These are phyloP conservation scores for Nitzschia sp. DNA, from an alignment of 108 stramenopile species.

Conservation along the genomic window DNA sequence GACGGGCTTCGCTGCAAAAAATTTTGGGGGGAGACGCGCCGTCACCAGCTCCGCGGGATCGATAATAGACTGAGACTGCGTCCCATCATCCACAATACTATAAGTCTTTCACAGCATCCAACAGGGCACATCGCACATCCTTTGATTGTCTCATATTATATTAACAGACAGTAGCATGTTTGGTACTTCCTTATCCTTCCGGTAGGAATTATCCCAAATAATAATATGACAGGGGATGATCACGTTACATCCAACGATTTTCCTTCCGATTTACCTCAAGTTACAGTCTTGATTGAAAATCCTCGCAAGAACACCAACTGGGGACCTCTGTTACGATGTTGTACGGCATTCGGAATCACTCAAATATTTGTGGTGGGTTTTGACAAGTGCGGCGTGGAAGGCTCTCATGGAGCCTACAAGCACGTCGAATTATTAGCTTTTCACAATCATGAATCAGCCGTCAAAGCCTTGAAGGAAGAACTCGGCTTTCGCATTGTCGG, in stretches of 20 bases:
- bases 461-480: conserved; percentile 15
- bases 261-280: conserved; percentile 14
- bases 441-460: conserved; percentile 57
- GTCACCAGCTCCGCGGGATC: no score
- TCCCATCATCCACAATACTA: no score
- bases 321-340: conserved; percentile 80
- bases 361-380: conserved; percentile 70
- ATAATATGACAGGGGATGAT: no score
- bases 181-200: no score
- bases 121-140: no score
- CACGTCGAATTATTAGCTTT: conserved; percentile 73
- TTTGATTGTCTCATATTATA: no score
- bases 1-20: no score
- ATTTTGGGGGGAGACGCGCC: no score
- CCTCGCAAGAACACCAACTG: conserved; percentile 75
- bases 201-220: no score
- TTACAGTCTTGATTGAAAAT: conserved; percentile 72
- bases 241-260: neutral
- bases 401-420: conserved; percentile 73
- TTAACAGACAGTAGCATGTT: no score
- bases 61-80: no score
- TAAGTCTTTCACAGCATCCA: no score
- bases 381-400: conserved; percentile 62
- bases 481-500: conserved; percentile 13
- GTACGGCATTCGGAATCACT: conserved; percentile 71